These are phyloP conservation scores for Saturnispora sanitii DNA, from an alignment of 805 yeast species.

Conservation along the genomic window DNA sequence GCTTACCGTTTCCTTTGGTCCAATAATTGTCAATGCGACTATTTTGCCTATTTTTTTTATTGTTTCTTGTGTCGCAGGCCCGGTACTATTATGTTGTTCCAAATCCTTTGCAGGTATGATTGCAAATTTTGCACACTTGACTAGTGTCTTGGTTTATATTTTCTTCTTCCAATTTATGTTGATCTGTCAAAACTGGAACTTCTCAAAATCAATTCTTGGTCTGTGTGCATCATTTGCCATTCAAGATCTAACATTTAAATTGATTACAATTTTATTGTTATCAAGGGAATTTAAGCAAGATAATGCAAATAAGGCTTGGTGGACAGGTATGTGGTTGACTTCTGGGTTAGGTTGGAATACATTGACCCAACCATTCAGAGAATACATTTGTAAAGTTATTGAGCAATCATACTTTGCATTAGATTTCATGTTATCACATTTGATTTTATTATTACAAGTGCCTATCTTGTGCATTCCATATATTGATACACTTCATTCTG, in stretches of 20 bases:
- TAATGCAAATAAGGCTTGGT: conserved; percentile 94
- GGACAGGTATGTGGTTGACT: conserved; percentile 99
- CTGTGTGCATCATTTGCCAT: conserved; percentile 72
- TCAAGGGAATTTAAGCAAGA: conserved; percentile 96
- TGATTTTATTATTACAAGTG: conserved; percentile 75
- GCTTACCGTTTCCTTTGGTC: conserved; percentile 76
- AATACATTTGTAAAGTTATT: conserved; percentile 84
- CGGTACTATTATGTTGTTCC: conserved; percentile 87
- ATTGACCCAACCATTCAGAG: conserved; percentile 92
- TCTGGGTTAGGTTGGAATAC: conserved; percentile 89
- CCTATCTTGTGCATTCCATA: conserved; percentile 79
- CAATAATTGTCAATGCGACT: conserved; percentile 86
- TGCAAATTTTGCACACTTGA: conserved; percentile 94
- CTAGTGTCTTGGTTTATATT: conserved; percentile 84
- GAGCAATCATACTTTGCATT: conserved; percentile 95
- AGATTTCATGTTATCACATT: conserved; percentile 73
- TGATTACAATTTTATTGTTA: conserved; percentile 65
- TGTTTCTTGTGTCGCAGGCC: conserved; percentile 37
- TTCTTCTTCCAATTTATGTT: conserved; percentile 90
- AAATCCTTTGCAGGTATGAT: conserved; percentile 89
- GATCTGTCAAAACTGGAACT: conserved; percentile 90
- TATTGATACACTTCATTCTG: conserved; percentile 92
- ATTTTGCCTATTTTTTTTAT: conserved; percentile 64
- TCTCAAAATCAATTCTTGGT: conserved; percentile 80
- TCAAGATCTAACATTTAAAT: conserved; percentile 81